A percentile compares a stretch with the other conserved stretches of the same genome.
These are phyloP conservation scores for Debaryomyces nepalensis DNA, from an alignment of 1,139 yeast species.

Conservation along the genomic window DNA sequence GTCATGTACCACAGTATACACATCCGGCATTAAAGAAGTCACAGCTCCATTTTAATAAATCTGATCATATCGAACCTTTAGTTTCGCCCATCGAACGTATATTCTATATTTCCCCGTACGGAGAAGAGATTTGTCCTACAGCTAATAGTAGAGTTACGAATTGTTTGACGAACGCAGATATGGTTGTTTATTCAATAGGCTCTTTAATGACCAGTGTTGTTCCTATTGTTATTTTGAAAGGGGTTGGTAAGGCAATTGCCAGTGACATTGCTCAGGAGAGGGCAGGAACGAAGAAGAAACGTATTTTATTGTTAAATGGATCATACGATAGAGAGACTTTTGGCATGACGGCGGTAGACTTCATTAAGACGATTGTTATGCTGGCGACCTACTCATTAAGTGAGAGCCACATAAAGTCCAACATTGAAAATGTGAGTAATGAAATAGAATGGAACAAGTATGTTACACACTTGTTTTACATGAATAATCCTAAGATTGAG, in stretches of 20 bases:
- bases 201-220: constrained; percentile 85
- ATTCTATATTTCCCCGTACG: constrained; percentile 84
- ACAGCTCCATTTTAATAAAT: constrained; percentile 72
- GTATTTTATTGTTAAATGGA: constrained; percentile 71
- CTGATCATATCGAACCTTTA: constrained; percentile 57
- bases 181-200: constrained; percentile 80
- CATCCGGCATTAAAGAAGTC: constrained; percentile 80
- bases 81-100: constrained; percentile 77
- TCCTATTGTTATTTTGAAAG: constrained; percentile 75
- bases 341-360: constrained; percentile 65
- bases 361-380: constrained; percentile 56
- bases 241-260: constrained; percentile 67
- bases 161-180: constrained; percentile 55
- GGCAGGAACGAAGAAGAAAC: constrained; percentile 35
- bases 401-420: constrained; percentile 16
- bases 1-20: constrained; percentile 73
- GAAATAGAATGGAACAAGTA: constrained; percentile 42
- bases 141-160: constrained; percentile 69
- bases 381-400: constrained; percentile 49
- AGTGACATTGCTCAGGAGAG: constrained; percentile 28
- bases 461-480: constrained; percentile 61
- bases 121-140: constrained; percentile 81
- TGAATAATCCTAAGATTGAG: constrained; percentile 49
- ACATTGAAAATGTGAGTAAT: constrained; percentile 14
- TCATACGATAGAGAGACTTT: constrained; percentile 75